Evolutionary conservation across 2,329 filamentous ascomycete genomes (phyloP).

Genomic region (Chrysoporthe deuterocubensis): DNA sequence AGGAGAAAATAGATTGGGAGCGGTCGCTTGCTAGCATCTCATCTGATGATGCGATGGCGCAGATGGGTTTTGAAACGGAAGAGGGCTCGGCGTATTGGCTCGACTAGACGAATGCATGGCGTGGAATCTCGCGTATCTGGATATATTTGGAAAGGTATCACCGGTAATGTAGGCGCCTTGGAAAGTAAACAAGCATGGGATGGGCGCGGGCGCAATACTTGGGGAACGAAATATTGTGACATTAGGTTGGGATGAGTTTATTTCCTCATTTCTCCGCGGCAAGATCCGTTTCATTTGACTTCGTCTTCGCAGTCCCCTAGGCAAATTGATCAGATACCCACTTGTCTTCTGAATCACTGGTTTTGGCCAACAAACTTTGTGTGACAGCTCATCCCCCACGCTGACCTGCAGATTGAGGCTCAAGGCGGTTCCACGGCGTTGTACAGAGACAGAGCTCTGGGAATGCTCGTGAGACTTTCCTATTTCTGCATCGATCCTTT

Average conservation of each 20-base stretch:
- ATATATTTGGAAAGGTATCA: neutral
- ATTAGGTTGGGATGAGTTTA: constrained; percentile 9
- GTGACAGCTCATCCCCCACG: constrained; percentile 5
- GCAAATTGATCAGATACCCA: constrained; percentile 24
- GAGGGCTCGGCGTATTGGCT: constrained; percentile 22
- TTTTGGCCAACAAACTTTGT: constrained; percentile 15
- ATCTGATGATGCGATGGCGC: constrained; percentile 8
- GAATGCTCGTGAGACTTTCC: constrained; percentile 3
- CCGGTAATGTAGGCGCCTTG: neutral
- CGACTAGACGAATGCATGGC: neutral
- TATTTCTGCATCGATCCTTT: neutral
- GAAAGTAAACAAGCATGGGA: constrained; percentile 8
- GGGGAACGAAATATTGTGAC: neutral
- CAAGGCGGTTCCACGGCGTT: constrained; percentile 18
- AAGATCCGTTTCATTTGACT: neutral
- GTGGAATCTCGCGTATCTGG: neutral
- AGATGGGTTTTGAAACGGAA: constrained; percentile 20
- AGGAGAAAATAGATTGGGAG: constrained; percentile 51
- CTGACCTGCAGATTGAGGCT: constrained; percentile 20
- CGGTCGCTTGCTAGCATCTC: constrained; percentile 22
- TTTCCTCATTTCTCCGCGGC: neutral
- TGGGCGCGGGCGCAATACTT: neutral
- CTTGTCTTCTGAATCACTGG: constrained; percentile 7
- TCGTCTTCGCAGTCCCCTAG: neutral
- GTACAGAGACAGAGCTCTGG: constrained; percentile 22